Evolutionary conservation across 306 rosid species (phyloP).

Genomic region (Rosa multiflora): DNA sequence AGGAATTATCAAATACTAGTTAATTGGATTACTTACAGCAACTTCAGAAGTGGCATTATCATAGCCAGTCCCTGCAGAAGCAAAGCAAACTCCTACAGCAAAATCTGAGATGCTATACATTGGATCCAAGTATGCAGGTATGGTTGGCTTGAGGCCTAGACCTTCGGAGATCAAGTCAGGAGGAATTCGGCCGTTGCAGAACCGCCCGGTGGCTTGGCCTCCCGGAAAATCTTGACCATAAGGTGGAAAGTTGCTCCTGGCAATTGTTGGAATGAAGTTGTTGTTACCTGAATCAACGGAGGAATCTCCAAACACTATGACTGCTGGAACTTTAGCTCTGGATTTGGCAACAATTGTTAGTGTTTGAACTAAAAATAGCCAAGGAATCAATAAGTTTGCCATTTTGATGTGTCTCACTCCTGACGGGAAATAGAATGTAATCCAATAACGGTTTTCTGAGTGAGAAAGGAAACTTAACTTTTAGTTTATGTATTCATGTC

Average conservation of each 20-base stretch:
- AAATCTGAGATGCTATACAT: constrained; percentile 45
- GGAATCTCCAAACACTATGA: constrained; percentile 67
- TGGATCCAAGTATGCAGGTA: constrained; percentile 69
- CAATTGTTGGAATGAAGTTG: constrained; percentile 67
- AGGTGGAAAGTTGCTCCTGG: constrained; percentile 55
- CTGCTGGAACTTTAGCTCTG: constrained; percentile 40
- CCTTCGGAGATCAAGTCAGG: constrained; percentile 60
- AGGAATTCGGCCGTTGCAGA: constrained; percentile 58
- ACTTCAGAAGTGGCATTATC: constrained; percentile 60
- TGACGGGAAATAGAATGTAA: neutral
- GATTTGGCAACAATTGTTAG: constrained; percentile 21
- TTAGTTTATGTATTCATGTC: neutral
- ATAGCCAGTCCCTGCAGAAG: constrained; percentile 67
- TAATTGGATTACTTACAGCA: constrained; percentile 36
- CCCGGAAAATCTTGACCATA: constrained; percentile 57
- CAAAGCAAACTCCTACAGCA: constrained; percentile 68
- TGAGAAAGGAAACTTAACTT: neutral
- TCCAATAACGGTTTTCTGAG: neutral
- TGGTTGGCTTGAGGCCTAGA: constrained; percentile 43
- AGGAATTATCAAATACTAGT: neutral
- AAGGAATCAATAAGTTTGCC: constrained; percentile 24
- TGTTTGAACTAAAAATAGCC: constrained; percentile 23
- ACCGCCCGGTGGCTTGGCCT: constrained; percentile 50
- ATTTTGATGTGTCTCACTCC: constrained; percentile 3
- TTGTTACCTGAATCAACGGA: constrained; percentile 73